A percentile compares a stretch with the other conserved stretches of the same genome.
Conservation (phyloP, 148 eudicot species). For the Camellia granthamiana region DNA sequence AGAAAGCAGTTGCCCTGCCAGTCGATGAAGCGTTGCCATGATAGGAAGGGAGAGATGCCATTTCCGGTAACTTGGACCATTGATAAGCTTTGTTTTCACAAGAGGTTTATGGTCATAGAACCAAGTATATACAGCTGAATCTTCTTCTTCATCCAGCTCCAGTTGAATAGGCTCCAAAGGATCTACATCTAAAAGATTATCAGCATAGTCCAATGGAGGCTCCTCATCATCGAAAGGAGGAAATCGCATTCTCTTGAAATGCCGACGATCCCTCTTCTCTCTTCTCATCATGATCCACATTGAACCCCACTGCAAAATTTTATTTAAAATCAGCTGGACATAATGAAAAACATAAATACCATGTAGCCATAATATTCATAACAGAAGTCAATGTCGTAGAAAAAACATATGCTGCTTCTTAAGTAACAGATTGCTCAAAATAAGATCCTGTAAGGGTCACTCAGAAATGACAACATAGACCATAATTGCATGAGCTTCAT, state of each 20-base stretch:
- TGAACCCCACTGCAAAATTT: constrained; percentile 78
- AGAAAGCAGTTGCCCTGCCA: constrained; percentile 95
- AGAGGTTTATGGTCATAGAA: constrained; percentile 97
- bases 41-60: constrained; percentile 98
- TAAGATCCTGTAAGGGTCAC: not conserved
- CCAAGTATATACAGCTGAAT: constrained; percentile 93
- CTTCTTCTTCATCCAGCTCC: constrained; percentile 95
- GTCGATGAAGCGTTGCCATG: constrained; percentile 96
- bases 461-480: not conserved
- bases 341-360: not conserved
- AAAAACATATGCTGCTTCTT: not conserved
- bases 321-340: not conserved
- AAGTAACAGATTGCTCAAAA: not conserved
- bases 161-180: constrained; percentile 96
- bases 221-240: constrained; percentile 99
- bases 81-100: constrained; percentile 91
- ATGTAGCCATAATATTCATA: not conserved
- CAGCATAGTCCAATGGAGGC: constrained; percentile 98
- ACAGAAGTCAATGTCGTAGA: not conserved
- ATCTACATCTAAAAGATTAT: constrained; percentile 95
- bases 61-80: constrained; percentile 93
- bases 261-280: constrained; percentile 94
- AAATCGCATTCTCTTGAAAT: constrained; percentile 97
- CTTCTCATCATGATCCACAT: constrained; percentile 99
- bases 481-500: not conserved